A percentile compares a stretch with the other conserved stretches of the same genome.
phyloP scores from a whole-genome alignment of 345 rosid genomes.

The Cardamine resedifolia region DNA sequence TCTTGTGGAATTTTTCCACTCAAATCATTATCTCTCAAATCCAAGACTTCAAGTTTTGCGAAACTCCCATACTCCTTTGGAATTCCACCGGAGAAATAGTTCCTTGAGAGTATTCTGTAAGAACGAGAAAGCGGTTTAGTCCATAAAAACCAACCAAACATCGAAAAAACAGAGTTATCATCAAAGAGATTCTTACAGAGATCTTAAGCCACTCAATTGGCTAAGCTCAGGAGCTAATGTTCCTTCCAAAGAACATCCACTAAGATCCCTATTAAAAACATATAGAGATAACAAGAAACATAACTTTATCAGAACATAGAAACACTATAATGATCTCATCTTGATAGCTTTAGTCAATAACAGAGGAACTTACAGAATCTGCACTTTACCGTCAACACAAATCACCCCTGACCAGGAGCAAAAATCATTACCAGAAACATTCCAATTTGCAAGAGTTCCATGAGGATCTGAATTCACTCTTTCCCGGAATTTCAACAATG shows the following conservation, averaged over 20 bases:
- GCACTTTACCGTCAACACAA: conserved; percentile 70
- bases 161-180: conserved; percentile 39
- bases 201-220: conserved; percentile 61
- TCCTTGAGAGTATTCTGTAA: conserved; percentile 51
- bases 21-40: conserved; percentile 71
- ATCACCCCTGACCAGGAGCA: conserved; percentile 78
- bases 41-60: conserved; percentile 57
- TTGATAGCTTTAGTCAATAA: conserved; percentile 55
- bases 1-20: conserved; percentile 65
- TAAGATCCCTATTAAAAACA: conserved; percentile 59
- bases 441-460: conserved; percentile 69
- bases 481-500: conserved; percentile 64
- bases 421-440: conserved; percentile 43
- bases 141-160: conserved; percentile 12
- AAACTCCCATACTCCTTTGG: conserved; percentile 75
- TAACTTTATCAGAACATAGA: neutral
- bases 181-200: conserved; percentile 76
- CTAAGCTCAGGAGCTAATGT: conserved; percentile 71
- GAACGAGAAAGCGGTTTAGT: conserved; percentile 18
- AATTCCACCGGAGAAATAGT: conserved; percentile 62
- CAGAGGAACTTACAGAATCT: conserved; percentile 65
- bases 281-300: conserved; percentile 42
- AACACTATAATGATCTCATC: conserved; percentile 45
- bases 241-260: conserved; percentile 61
- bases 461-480: conserved; percentile 62